phyloP scores from a whole-genome alignment of 169 alveolate species.

The Hammondia hammondi region DNA sequence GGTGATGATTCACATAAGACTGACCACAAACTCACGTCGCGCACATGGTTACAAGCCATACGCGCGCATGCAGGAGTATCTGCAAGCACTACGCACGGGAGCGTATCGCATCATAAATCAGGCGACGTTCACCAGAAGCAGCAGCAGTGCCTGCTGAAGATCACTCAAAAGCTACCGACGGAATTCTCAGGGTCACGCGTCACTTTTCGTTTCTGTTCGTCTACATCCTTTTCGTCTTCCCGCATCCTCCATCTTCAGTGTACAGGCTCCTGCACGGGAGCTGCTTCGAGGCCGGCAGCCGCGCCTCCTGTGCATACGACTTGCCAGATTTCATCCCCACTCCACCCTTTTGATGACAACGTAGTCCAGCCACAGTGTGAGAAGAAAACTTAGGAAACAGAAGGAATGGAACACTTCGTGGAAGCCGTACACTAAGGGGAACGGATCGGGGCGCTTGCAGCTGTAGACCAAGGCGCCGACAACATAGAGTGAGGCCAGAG shows the following conservation, averaged over 20 bases:
- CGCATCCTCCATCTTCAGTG: background rate
- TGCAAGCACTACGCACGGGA: no score
- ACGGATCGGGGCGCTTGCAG: constrained; percentile 63
- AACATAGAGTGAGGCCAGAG: constrained; percentile 54
- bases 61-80: no score
- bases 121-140: no score
- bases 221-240: background rate
- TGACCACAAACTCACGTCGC: no score
- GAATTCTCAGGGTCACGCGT: background rate
- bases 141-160: background rate
- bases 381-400: constrained; percentile 54
- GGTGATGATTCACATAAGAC: no score
- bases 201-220: background rate
- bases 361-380: constrained; percentile 68
- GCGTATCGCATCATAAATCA: no score
- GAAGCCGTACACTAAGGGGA: constrained; percentile 60
- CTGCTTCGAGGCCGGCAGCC: background rate
- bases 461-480: constrained; percentile 65
- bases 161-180: background rate
- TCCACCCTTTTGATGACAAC: constrained; percentile 57
- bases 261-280: background rate
- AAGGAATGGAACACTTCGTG: constrained; percentile 67
- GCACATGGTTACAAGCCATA: no score
- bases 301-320: background rate
- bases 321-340: constrained; percentile 19